A percentile compares a stretch with the other conserved stretches of the same genome.
These are phyloP conservation scores for Acanthamoeba lenticulata DNA, from an alignment of 208 protist species.

Conservation along the genomic window DNA sequence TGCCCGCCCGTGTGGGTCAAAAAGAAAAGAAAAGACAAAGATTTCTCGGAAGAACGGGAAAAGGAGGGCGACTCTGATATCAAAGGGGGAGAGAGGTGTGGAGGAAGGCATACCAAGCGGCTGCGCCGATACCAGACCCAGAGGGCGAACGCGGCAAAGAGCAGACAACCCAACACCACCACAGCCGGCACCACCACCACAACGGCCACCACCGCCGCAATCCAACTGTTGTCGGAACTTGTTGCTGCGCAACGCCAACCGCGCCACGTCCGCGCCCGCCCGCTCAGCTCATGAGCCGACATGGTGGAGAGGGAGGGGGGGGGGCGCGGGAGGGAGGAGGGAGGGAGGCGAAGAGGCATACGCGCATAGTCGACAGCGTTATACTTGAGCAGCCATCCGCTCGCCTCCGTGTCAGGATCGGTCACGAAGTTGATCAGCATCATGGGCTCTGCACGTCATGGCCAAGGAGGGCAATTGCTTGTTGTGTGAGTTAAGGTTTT, in stretches of 20 bases:
- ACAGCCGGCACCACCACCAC: neutral
- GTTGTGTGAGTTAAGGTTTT: neutral
- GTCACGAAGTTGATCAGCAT: constrained; percentile 57
- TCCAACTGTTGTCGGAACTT: constrained; percentile 9
- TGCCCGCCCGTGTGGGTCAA: too few relatives aligned
- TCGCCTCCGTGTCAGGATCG: neutral
- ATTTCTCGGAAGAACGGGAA: neutral
- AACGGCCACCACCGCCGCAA: constrained; percentile 16
- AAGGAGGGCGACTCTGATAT: neutral
- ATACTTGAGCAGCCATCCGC: constrained; percentile 28
- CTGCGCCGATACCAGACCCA: constrained; percentile 5
- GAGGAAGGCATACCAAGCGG: neutral
- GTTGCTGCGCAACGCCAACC: neutral
- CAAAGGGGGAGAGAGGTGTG: neutral
- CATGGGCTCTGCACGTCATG: neutral
- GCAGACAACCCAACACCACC: neutral
- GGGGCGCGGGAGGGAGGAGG: neutral
- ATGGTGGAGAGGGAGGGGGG: neutral
- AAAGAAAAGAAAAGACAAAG: neutral
- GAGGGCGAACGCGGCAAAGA: constrained; percentile 18
- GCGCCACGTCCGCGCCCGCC: neutral
- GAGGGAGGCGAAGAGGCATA: neutral
- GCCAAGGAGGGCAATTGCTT: neutral
- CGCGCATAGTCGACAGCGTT: neutral
- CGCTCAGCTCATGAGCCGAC: too few relatives aligned